Percentiles rank a stretch among this genome's conserved stretches.
phyloP scores from a whole-genome alignment of 2,329 filamentous ascomycete genomes.

The Metarhizium brunneum region DNA sequence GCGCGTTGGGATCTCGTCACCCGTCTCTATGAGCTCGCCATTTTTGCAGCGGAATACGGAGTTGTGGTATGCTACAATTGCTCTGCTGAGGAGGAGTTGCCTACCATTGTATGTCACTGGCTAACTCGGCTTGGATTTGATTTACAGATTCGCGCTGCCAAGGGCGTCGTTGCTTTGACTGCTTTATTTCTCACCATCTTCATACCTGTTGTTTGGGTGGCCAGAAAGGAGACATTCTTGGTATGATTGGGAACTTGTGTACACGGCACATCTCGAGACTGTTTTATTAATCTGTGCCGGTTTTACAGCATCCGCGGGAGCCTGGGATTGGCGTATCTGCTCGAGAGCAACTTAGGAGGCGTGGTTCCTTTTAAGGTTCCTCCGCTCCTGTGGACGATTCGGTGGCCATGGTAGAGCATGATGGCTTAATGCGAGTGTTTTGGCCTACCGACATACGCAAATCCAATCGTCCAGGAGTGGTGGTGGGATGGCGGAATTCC shows the following conservation, averaged over 20 bases:
- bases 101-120: not conserved
- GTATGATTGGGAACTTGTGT: constrained; percentile 39
- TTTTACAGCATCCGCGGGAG: constrained; percentile 67
- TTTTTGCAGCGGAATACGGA: constrained; percentile 98
- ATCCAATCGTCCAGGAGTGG: constrained; percentile 67
- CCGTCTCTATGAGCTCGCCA: constrained; percentile 88
- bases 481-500: constrained; percentile 95
- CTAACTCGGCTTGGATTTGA: not conserved
- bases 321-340: constrained; percentile 78
- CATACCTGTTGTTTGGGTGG: constrained; percentile 75
- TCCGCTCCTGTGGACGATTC: constrained; percentile 16
- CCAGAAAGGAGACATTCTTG: constrained; percentile 67
- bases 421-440: constrained; percentile 96
- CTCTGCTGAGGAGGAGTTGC: not conserved
- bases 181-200: constrained; percentile 77
- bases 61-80: constrained; percentile 58
- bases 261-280: not conserved
- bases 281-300: not conserved
- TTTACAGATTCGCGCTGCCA: constrained; percentile 66
- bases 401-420: constrained; percentile 58
- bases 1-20: constrained; percentile 98
- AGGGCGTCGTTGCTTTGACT: constrained; percentile 76
- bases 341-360: constrained; percentile 84
- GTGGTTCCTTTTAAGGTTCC: constrained; percentile 74
- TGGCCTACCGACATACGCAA: constrained; percentile 83